Base-by-base conservation (phyloP, 2,329 filamentous ascomycete species). In the Aspergillus sp. region DNA sequence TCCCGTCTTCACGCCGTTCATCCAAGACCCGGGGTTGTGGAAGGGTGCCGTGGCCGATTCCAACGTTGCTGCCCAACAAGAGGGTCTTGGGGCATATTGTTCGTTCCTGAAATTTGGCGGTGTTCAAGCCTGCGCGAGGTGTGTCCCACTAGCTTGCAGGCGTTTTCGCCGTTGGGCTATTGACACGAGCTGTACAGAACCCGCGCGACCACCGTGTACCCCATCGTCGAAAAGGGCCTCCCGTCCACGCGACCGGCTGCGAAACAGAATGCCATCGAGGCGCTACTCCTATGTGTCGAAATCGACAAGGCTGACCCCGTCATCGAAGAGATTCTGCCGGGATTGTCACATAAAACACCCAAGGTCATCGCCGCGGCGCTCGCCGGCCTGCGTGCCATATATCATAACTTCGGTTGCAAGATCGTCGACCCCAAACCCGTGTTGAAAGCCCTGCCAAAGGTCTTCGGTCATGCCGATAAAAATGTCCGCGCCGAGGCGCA, bases 401-500 rank as follows among this genome's bases (percentile, higher is more conserved):
- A 89, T 68, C 91, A 97, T 72, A 94, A 90, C 66, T 99, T 92
- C 70, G 94, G 95, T 52, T 95, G 91, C 78, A 96, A 96, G 74
- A 85, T 91, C 16, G 87, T 94, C 46, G 94, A 99, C 66, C 91
- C 95, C 3, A 97, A 99, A 69, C 88, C 90, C 1, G 86, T 95
- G 17, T 81, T 97, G 54, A 97, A 97, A 70, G 77, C 83, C 10
- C 78, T 99, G 2, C 91, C 94, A 3, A 96, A 96, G 68, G 88
- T 87, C 2, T 99, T 97, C 68, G 91, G 90, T 17, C 94, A 97
- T 70, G 93, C 94, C 29, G 94, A 99, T 79, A 99, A 99, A 75
- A 97, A 97, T 69, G 90, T 99, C 14, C 88, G 94, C 72, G 91
- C 92, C 3, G 94, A 97, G 71, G 91, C 92, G 23, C 94, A 94